phyloP scores from a whole-genome alignment of 164 flowering plant species.

The Liquidambar formosana region DNA sequence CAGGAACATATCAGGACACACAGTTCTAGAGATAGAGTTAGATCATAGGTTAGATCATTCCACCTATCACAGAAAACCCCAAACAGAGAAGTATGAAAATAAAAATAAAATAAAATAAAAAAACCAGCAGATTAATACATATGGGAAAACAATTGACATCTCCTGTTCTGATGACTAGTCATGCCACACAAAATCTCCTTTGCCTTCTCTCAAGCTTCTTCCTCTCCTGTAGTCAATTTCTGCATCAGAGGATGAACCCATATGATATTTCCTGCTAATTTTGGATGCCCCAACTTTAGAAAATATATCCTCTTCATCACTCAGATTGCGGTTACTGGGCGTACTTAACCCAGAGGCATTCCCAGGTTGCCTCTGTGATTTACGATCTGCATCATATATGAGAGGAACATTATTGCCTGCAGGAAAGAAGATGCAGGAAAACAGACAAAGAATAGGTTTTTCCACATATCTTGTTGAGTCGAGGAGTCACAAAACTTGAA shows the following conservation, averaged over 20 bases:
- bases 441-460: neutral
- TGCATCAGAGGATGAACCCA: slow-evolving; percentile 83
- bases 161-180: slow-evolving; percentile 17
- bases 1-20: slow-evolving; percentile 11
- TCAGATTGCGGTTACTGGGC: slow-evolving; percentile 21
- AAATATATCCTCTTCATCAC: slow-evolving; percentile 59
- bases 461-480: too few relatives aligned
- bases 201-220: slow-evolving; percentile 65
- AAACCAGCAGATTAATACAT: slow-evolving; percentile 32
- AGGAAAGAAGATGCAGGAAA: neutral
- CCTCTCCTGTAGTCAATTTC: slow-evolving; percentile 87
- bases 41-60: slow-evolving; percentile 31
- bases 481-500: neutral
- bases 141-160: slow-evolving; percentile 7
- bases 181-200: slow-evolving; percentile 46
- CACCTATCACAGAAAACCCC: slow-evolving; percentile 26
- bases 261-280: slow-evolving; percentile 45
- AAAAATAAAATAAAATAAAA: neutral
- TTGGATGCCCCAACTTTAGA: slow-evolving; percentile 51
- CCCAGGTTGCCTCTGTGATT: slow-evolving; percentile 27
- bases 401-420: neutral
- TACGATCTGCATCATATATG: slow-evolving; percentile 35
- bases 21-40: slow-evolving; percentile 12
- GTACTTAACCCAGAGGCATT: slow-evolving; percentile 31
- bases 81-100: slow-evolving; percentile 17